A percentile compares a stretch with the other conserved stretches of the same genome.
These are phyloP conservation scores for Neopestalotiopsis clavispora DNA, from an alignment of 2,329 filamentous ascomycete genomes.

Conservation along the genomic window DNA sequence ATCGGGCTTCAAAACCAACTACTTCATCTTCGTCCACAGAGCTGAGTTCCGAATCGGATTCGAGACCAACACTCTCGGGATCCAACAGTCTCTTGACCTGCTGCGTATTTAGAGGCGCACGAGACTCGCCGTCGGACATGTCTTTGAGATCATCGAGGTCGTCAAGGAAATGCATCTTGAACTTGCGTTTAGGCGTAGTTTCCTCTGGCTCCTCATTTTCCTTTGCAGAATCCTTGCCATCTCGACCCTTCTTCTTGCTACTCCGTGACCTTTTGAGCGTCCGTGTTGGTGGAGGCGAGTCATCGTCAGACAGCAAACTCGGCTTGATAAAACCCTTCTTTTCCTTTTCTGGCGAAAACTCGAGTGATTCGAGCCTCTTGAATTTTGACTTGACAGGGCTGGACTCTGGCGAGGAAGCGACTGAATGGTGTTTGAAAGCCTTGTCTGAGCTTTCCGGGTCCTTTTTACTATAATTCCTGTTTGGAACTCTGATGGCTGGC, in stretches of 20 bases:
- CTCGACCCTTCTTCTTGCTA: background rate
- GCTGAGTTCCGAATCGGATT: conserved; percentile 18
- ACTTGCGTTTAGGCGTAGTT: conserved; percentile 25
- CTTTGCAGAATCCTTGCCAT: conserved; percentile 14
- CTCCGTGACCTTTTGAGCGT: background rate
- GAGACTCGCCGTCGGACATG: background rate
- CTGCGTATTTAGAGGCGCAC: conserved; percentile 14
- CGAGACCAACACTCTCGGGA: background rate
- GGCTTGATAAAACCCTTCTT: background rate
- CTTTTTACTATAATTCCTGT: background rate
- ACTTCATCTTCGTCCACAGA: conserved; percentile 22
- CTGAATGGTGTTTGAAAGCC: background rate
- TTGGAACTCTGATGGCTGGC: background rate
- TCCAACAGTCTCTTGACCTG: conserved; percentile 9
- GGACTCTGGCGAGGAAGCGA: background rate
- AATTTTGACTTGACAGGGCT: background rate
- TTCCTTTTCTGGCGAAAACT: background rate
- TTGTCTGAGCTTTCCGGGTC: background rate
- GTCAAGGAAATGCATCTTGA: conserved; percentile 32
- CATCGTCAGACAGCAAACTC: background rate
- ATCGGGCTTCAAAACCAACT: conserved; percentile 39
- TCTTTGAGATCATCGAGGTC: conserved; percentile 19
- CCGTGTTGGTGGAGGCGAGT: background rate
- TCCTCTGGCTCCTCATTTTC: conserved; percentile 17
- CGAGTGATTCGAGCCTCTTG: background rate